Percentiles rank a stretch among this genome's conserved stretches.
These are phyloP conservation scores for Nitzschia palea DNA, from an alignment of 108 stramenopile species.

Conservation along the genomic window DNA sequence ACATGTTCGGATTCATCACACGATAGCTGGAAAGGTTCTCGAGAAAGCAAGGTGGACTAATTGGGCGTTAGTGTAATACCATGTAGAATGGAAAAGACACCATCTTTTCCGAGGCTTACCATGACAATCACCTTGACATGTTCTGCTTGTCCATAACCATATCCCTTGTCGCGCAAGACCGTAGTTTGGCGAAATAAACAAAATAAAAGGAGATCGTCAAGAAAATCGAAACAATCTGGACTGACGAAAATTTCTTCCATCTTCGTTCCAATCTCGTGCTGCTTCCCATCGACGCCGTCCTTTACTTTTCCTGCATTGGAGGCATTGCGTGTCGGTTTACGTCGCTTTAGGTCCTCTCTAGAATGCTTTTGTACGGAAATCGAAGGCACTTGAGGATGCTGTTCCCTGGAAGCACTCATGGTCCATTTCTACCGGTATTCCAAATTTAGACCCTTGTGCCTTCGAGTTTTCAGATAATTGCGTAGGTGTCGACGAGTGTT, in stretches of 20 bases:
- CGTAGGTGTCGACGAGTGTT: too few relatives aligned
- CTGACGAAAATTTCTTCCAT: neutral
- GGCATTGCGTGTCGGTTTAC: too few relatives aligned
- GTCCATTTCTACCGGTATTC: too few relatives aligned
- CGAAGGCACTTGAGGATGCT: too few relatives aligned
- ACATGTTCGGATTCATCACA: neutral
- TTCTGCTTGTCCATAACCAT: conserved; percentile 2
- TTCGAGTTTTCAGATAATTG: too few relatives aligned
- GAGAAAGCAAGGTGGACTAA: conserved; percentile 7
- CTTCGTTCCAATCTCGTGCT: neutral
- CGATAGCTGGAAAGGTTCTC: neutral
- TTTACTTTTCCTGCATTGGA: too few relatives aligned
- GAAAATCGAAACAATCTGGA: neutral
- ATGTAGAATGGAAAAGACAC: neutral
- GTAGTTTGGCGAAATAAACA: conserved; percentile 9
- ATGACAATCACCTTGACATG: conserved; percentile 4
- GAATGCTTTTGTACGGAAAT: too few relatives aligned
- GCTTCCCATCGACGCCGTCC: neutral
- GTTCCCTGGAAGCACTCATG: too few relatives aligned
- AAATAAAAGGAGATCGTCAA: conserved; percentile 8
- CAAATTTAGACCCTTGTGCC: too few relatives aligned
- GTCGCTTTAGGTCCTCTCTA: too few relatives aligned
- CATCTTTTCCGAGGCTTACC: neutral
- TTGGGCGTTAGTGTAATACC: neutral
- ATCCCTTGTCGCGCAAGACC: conserved; percentile 5